Conservation (phyloP, 140 eudicot genomes). For the Bidens hawaiensis region DNA sequence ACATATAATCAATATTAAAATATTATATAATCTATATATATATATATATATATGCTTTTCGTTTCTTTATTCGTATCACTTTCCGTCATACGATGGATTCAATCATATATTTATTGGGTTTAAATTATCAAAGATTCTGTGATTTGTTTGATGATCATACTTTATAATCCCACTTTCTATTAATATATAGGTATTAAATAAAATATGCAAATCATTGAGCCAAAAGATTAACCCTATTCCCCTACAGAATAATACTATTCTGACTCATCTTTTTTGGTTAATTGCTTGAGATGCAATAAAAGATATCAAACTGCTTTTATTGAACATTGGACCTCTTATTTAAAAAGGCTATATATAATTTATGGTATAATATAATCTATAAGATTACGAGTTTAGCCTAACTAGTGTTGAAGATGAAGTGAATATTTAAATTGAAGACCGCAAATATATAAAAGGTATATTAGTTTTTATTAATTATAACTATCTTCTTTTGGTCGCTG, state of each 20-base stretch:
- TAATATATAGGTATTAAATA: neutral
- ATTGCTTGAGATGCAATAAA: conserved; percentile 33
- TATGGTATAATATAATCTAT: no score
- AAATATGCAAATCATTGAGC: conserved; percentile 32
- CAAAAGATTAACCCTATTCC: conserved; percentile 28
- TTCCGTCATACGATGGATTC: conserved; percentile 10
- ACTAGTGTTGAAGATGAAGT: no score
- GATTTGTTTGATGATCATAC: conserved; percentile 4
- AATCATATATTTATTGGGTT: neutral
- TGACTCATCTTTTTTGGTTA: conserved; percentile 14
- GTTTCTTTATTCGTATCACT: neutral
- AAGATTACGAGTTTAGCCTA: no score
- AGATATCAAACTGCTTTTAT: conserved; percentile 18
- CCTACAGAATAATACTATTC: conserved; percentile 26
- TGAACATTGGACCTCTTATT: conserved; percentile 10
- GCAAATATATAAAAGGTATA: no score
- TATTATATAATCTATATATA: no score
- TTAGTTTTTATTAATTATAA: no score
- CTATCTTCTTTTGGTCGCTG: no score
- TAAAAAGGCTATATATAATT: conserved; percentile 5
- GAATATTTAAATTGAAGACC: no score
- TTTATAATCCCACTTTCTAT: conserved; percentile 20
- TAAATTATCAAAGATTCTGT: conserved; percentile 4
- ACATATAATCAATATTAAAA: no score
- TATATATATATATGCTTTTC: neutral